Conservation (phyloP, 805 yeast species). For the Ogataea saltuana region DNA sequence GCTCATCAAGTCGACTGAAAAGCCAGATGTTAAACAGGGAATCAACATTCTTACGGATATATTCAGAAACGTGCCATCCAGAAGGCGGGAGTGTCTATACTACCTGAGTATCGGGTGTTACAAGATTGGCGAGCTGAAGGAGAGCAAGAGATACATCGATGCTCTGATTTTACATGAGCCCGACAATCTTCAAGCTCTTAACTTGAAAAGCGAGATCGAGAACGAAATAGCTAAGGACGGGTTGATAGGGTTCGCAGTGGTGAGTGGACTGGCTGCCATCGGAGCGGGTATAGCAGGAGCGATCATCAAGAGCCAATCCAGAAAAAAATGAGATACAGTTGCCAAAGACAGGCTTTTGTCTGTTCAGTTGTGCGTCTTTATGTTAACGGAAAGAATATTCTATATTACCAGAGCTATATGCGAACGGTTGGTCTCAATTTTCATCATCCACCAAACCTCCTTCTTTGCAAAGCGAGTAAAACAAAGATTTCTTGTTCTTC, state of each 20-base stretch:
- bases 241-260: conserved; percentile 80
- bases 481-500: conserved; percentile 63
- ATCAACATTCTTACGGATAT: conserved; percentile 68
- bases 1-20: conserved; percentile 66
- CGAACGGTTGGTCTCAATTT: too few relatives aligned
- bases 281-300: conserved; percentile 55
- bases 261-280: conserved; percentile 82
- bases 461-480: conserved; percentile 77
- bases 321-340: conserved; percentile 9
- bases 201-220: conserved; percentile 74
- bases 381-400: too few relatives aligned
- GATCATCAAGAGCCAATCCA: conserved; percentile 21
- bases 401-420: too few relatives aligned
- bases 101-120: conserved; percentile 85
- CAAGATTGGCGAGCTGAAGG: conserved; percentile 82
- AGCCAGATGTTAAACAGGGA: conserved; percentile 74
- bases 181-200: conserved; percentile 72
- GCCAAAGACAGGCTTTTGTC: background rate
- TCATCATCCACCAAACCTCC: conserved; percentile 53
- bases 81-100: conserved; percentile 87
- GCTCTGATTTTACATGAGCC: conserved; percentile 79
- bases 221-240: conserved; percentile 87
- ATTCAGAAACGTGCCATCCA: conserved; percentile 73
- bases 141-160: conserved; percentile 84
- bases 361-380: too few relatives aligned